Evolutionary conservation across 2,329 filamentous ascomycete species (phyloP).

Genomic region (Xylaria multiplex): DNA sequence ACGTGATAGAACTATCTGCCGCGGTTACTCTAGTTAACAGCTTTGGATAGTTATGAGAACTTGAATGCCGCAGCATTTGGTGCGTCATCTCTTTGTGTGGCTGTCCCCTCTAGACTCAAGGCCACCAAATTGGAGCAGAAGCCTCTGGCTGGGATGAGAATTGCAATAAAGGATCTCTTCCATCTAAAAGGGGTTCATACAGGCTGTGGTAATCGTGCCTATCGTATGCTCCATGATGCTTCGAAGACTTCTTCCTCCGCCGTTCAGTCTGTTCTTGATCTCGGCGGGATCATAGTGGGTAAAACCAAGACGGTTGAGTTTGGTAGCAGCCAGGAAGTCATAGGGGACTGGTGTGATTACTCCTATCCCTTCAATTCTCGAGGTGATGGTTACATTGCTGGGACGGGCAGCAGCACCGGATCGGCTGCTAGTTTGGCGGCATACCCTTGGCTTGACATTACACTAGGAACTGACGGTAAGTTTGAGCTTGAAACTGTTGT

Average conservation of each 20-base stretch:
- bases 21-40: neutral
- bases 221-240: conserved; percentile 4
- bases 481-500: neutral
- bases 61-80: conserved; percentile 17
- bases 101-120: conserved; percentile 20
- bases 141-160: conserved; percentile 19
- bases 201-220: conserved; percentile 19
- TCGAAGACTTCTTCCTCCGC: conserved; percentile 5
- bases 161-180: conserved; percentile 24
- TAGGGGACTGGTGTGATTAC: conserved; percentile 21
- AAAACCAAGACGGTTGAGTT: conserved; percentile 24
- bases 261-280: conserved; percentile 8
- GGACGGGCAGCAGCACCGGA: conserved; percentile 19
- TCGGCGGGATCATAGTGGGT: conserved; percentile 20
- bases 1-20: neutral
- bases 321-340: conserved; percentile 18
- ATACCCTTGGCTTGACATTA: conserved; percentile 23
- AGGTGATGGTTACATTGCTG: conserved; percentile 23
- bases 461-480: conserved; percentile 17
- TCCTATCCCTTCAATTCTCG: conserved; percentile 16
- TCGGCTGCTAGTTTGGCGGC: conserved; percentile 10
- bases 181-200: conserved; percentile 20
- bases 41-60: conserved; percentile 13
- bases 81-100: conserved; percentile 3
- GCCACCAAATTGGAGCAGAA: conserved; percentile 3